phyloP scores from a whole-genome alignment of 148 eudicot genomes.

The Euryodendron excelsum region DNA sequence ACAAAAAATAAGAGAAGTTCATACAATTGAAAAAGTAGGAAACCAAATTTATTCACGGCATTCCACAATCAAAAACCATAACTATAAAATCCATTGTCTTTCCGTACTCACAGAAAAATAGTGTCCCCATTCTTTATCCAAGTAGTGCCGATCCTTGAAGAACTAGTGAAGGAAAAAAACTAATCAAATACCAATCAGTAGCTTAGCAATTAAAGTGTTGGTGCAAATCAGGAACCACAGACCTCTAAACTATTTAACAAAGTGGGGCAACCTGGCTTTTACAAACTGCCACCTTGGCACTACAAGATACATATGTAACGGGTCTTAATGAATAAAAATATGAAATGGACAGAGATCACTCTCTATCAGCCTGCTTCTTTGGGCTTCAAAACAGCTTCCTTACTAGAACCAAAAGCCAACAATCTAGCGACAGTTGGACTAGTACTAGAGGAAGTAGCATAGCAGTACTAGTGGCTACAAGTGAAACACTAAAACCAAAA shows the following conservation, averaged over 20 bases:
- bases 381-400: conserved; percentile 5
- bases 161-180: conserved; percentile 52
- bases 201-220: background rate
- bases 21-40: background rate
- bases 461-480: background rate
- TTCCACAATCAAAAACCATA: background rate
- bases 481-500: background rate
- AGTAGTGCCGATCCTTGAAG: conserved; percentile 94
- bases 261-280: background rate
- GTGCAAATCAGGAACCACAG: background rate
- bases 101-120: conserved; percentile 71
- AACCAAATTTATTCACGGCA: background rate
- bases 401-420: background rate
- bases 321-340: background rate
- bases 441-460: too few relatives aligned
- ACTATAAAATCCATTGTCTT: background rate
- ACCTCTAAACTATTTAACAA: background rate
- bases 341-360: background rate
- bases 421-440: background rate
- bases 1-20: background rate
- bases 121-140: conserved; percentile 97
- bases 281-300: conserved; percentile 1
- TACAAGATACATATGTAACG: background rate
- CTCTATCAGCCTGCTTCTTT: background rate
- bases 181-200: background rate